Evolutionary conservation across 257 asterid species (phyloP), one percentile per base, ranked within the genome.

Genomic region (Solanum etuberosum): DNA sequence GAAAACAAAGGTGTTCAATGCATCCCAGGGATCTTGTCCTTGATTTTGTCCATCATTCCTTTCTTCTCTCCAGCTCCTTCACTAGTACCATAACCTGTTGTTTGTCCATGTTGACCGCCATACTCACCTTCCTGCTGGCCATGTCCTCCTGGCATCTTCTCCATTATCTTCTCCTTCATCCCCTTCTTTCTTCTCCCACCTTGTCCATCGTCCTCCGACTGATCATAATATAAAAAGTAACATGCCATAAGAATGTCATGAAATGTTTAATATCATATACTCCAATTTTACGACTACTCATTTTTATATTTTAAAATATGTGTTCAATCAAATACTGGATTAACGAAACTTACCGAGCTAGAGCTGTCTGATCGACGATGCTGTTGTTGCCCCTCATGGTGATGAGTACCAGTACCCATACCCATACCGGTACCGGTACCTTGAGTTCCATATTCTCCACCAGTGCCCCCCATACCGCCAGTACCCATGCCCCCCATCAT

Each of bases 21-120:
- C 85, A 48, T 81, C 29, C 93, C 97, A 1, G 98, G 98, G 10
- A 96, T 70, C 93, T 96, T 96, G 29, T 96, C 99, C 94, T 94
- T 96, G 71, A 96, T 95, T 88, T 93, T 95, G 0, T 91, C 98
- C 94, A 94, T 86, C 78, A 93, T 42, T 15, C 98, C 98, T 84
- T 94, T 95, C 94, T 96, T 95, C 95, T 96, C 97, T 23, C 88
- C 88, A 1, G 46, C 87, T 21, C 87, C 91, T 54, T 88, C 89
- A 35, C 73, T 29, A 25, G 89, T 43, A 20, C 23, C 21, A 38
- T 76, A 38, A 38, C 67, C 70, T 1, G 81, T 57, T 4, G 81
- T 21, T 6, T 46, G 8, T 70, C 76, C 23, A 42, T 78, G 84
- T n/a, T 77, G 38, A 4, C 0, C 34, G 8, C 12, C 35, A 5